A percentile compares a stretch with the other conserved stretches of the same genome.
These are phyloP conservation scores for Eucalyptus coolabah DNA, from an alignment of 345 rosid species.

Conservation along the genomic window DNA sequence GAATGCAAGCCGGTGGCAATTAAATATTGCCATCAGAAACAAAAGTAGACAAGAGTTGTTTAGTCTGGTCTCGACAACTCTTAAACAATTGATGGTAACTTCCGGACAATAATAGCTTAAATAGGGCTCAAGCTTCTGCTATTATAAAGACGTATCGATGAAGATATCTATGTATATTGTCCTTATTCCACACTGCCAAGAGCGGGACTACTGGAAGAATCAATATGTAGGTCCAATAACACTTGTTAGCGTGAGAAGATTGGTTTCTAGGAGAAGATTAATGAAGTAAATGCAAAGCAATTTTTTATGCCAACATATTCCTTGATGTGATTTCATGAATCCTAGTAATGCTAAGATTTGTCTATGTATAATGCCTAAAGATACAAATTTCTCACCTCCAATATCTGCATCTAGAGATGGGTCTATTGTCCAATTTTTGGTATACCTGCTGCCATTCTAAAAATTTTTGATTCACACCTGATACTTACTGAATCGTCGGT, in stretches of 20 bases:
- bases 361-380: neutral
- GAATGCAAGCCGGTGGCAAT: neutral
- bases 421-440: neutral
- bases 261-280: neutral
- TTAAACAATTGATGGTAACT: neutral
- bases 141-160: neutral
- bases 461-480: neutral
- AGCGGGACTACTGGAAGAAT: neutral
- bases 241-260: neutral
- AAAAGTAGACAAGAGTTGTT: neutral
- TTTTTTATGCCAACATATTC: neutral
- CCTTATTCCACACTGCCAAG: neutral
- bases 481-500: neutral
- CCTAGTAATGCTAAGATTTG: neutral
- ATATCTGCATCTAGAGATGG: neutral
- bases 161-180: neutral
- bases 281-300: neutral
- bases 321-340: neutral
- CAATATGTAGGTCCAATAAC: neutral
- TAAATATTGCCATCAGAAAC: neutral
- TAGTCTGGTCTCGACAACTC: neutral
- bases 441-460: neutral
- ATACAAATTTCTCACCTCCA: neutral
- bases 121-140: neutral
- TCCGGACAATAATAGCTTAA: neutral